phyloP scores from a whole-genome alignment of 805 yeast species.

The Cephaloascus albidus region DNA sequence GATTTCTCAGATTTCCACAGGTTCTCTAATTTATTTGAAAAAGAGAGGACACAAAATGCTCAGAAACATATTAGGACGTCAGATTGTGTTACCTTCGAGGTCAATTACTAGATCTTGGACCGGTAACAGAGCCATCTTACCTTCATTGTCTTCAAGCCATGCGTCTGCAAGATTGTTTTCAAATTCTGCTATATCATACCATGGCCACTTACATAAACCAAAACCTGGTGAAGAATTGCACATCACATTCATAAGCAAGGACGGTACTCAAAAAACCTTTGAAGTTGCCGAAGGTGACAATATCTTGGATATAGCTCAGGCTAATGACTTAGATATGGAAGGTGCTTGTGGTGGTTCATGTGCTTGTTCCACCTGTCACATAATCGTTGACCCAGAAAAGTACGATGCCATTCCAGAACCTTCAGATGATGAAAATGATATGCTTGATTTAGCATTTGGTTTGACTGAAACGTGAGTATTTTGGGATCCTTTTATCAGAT shows the following conservation, averaged over 20 bases:
- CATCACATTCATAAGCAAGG: constrained; percentile 85
- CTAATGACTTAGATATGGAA: constrained; percentile 89
- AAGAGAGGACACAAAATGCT: too few relatives aligned
- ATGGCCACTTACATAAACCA: constrained; percentile 87
- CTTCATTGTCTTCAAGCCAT: background rate
- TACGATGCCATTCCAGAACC: constrained; percentile 93
- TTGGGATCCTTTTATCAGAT: too few relatives aligned
- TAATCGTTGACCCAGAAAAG: constrained; percentile 90
- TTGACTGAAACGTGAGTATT: constrained; percentile 66
- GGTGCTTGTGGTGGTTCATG: constrained; percentile 99
- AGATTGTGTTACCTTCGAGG: too few relatives aligned
- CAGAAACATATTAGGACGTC: too few relatives aligned
- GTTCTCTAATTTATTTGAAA: too few relatives aligned
- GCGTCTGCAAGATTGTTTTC: background rate
- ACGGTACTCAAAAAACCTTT: constrained; percentile 71
- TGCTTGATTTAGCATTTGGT: constrained; percentile 96
- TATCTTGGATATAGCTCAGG: constrained; percentile 89
- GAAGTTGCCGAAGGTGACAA: constrained; percentile 93
- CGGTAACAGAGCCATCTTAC: too few relatives aligned
- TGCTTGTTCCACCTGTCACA: constrained; percentile 97
- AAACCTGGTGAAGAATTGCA: constrained; percentile 82
- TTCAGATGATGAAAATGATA: constrained; percentile 95
- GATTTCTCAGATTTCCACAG: too few relatives aligned
- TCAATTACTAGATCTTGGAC: too few relatives aligned
- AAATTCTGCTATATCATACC: constrained; percentile 18